Evolutionary conservation across 306 rosid species (phyloP), one percentile per base, ranked within the genome.

Genomic region (Senna siamea): DNA sequence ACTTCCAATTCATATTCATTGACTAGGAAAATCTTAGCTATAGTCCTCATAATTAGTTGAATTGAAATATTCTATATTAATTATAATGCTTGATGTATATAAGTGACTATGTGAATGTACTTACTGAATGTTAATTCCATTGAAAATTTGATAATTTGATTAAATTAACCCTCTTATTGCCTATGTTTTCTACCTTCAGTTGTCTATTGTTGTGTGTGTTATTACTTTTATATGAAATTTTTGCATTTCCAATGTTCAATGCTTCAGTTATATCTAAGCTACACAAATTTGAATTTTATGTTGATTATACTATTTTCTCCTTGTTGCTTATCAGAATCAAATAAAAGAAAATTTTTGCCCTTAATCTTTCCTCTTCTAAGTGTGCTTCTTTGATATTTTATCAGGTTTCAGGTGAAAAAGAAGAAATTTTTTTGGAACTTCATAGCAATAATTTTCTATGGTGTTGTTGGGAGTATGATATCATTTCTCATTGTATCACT

Each of bases 381-480:
- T 35, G 60, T 77, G 18, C 78, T 23, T 37, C 70, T 19, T 44
- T 32, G 18, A 58, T 73, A 18, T 18, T 67, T 20, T 58, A 70
- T 41, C 84, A 87, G 95, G 47, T 87, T 89, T 66, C 90, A 87
- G 83, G 89, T 89, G 87, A 89, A 87, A 78, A 87, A 81, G 88
- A 89, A 87, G 85, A 88, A 85, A 43, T 89, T 89, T 57, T 89
- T 89, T 51, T 69, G 81, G 40, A 89, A 89, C 83, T 89, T 87
- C 22, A 52, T 77, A 60, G 78, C 82, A 78, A 89, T 89, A 58
- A 37, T 51, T 30, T 73, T 83, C 85, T 87, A 81, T 77, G 95
- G 95, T 73, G 87, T 82, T 75, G 17, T 85, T 76, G 92, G 95
- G 37, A 79, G 75, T 78, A 75, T 85, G 28, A 81, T 85, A 51